Percentiles rank a stretch among this genome's conserved stretches.
phyloP scores from a whole-genome alignment of 495 filamentous ascomycete genomes.

The Coniosporium apollinis region DNA sequence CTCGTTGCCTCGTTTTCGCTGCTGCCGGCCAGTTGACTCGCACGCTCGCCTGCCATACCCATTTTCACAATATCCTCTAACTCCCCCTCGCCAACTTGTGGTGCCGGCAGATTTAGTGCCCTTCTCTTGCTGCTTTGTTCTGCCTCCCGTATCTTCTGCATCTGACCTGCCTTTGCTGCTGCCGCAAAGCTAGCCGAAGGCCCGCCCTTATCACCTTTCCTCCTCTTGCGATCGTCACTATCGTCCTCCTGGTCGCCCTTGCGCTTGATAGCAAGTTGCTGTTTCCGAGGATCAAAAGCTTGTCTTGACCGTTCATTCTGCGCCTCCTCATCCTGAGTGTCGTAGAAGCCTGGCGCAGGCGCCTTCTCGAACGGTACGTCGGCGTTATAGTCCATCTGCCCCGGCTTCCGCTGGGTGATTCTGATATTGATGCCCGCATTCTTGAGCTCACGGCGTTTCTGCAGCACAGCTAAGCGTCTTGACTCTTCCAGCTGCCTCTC shows the following conservation, averaged over 20 bases:
- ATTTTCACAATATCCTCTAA: constrained; percentile 98
- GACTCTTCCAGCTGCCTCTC: constrained; percentile 94
- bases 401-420: constrained; percentile 77
- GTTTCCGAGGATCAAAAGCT: constrained; percentile 85
- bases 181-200: constrained; percentile 63
- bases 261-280: constrained; percentile 87
- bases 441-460: constrained; percentile 92
- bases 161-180: constrained; percentile 84
- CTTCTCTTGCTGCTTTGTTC: constrained; percentile 90
- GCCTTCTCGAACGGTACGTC: constrained; percentile 96
- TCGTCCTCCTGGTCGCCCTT: constrained; percentile 74
- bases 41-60: constrained; percentile 85
- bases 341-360: constrained; percentile 79
- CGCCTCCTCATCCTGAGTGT: constrained; percentile 63
- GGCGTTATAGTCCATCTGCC: constrained; percentile 98
- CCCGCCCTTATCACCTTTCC: constrained; percentile 70
- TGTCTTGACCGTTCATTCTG: constrained; percentile 77
- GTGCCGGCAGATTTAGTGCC: constrained; percentile 59
- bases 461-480: constrained; percentile 68
- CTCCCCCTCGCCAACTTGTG: constrained; percentile 83
- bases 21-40: constrained; percentile 53
- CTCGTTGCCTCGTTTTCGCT: constrained; percentile 76
- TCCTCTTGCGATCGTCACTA: constrained; percentile 63
- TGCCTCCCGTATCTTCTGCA: constrained; percentile 90
- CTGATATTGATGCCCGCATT: constrained; percentile 98